Evolutionary conservation across 2,329 filamentous ascomycete species (phyloP).

Genomic region (Neofusicoccum laricinum): DNA sequence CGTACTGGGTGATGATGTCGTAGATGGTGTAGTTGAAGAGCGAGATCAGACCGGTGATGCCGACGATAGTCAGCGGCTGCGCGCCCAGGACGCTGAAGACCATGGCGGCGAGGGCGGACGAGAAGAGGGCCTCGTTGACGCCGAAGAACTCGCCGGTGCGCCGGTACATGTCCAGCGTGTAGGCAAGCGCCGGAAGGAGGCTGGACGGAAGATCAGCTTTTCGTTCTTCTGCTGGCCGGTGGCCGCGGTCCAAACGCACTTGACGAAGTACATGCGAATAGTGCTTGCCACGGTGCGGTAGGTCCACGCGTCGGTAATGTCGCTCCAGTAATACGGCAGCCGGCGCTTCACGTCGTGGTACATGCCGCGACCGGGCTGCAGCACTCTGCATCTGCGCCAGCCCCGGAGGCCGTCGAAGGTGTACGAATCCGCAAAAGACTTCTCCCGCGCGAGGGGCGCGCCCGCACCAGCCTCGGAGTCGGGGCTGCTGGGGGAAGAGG

Average conservation of each 20-base stretch:
- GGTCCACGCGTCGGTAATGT: slow-evolving; percentile 54
- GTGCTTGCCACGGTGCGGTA: slow-evolving; percentile 56
- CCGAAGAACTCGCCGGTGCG: slow-evolving; percentile 55
- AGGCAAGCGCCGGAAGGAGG: slow-evolving; percentile 57
- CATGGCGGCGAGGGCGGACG: slow-evolving; percentile 54
- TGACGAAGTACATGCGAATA: slow-evolving; percentile 59
- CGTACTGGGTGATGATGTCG: slow-evolving; percentile 52
- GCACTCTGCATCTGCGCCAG: slow-evolving; percentile 41
- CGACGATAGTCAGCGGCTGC: slow-evolving; percentile 57
- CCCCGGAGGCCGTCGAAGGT: slow-evolving; percentile 36
- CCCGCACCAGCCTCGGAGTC: background rate
- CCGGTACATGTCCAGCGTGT: slow-evolving; percentile 57
- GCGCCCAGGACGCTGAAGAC: slow-evolving; percentile 52
- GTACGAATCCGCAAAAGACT: slow-evolving; percentile 24
- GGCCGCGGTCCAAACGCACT: slow-evolving; percentile 31
- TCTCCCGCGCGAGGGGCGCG: slow-evolving; percentile 27
- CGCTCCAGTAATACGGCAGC: slow-evolving; percentile 55
- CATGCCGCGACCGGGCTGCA: slow-evolving; percentile 52
- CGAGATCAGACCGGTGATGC: slow-evolving; percentile 50
- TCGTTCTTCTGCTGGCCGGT: slow-evolving; percentile 2
- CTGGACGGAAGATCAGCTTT: slow-evolving; percentile 24
- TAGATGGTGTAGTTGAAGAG: slow-evolving; percentile 61
- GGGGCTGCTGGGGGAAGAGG: background rate
- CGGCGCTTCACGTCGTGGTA: slow-evolving; percentile 53
- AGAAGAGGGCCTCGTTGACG: slow-evolving; percentile 56